Evolutionary conservation across 495 filamentous ascomycete genomes (phyloP).

Genomic region (Xylaria longipes): DNA sequence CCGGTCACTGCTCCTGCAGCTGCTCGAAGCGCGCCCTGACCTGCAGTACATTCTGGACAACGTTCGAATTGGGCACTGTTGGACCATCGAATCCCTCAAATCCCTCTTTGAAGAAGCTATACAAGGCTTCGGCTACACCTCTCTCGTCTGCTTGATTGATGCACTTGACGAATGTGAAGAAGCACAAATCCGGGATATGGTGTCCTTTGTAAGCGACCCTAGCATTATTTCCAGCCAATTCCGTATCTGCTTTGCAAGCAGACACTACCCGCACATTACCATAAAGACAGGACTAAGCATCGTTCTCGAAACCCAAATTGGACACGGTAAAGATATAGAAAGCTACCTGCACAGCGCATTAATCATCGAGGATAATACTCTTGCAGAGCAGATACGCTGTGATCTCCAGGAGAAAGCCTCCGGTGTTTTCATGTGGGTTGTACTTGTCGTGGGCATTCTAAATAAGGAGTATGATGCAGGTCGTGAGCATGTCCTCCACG

Average conservation of each 20-base stretch:
- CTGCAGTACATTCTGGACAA: background rate
- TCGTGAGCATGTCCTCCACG: background rate
- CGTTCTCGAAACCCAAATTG: conserved; percentile 29
- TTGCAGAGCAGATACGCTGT: conserved; percentile 37
- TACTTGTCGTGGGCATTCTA: conserved; percentile 53
- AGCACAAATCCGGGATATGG: background rate
- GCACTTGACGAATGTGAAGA: background rate
- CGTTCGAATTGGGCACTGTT: background rate
- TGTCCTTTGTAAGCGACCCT: background rate
- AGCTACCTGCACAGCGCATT: background rate
- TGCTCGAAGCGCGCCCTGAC: background rate
- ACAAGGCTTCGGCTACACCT: background rate
- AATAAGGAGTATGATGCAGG: conserved; percentile 44
- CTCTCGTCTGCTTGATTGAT: background rate
- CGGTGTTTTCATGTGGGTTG: conserved; percentile 59
- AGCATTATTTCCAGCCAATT: background rate
- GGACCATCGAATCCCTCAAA: background rate
- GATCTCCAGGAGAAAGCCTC: conserved; percentile 48
- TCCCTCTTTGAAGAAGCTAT: background rate
- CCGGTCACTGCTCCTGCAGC: background rate
- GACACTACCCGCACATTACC: conserved; percentile 57
- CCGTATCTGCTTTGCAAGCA: conserved; percentile 54
- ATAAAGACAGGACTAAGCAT: conserved; percentile 42
- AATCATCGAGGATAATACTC: conserved; percentile 6
- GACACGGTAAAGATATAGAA: background rate